Conservation (phyloP, 371 early-diverging fungal species). For the Paraphysoderma sedebokerense region DNA sequence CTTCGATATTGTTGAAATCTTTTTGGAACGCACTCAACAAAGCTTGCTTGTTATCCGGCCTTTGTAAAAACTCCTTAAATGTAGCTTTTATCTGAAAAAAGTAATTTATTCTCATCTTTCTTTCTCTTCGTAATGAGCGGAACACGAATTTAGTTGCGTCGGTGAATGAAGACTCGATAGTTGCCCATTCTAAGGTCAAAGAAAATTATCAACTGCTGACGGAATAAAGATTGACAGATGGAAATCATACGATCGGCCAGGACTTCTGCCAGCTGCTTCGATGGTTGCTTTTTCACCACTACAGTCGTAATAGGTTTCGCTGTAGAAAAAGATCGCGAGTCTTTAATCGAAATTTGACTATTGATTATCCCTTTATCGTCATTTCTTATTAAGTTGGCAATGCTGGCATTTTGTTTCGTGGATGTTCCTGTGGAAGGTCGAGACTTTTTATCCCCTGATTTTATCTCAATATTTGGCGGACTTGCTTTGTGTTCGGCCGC, state of each 20-base stretch:
- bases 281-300: slow-evolving; percentile 17
- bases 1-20: slow-evolving; percentile 31
- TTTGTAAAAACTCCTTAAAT: slow-evolving; percentile 21
- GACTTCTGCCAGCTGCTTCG: slow-evolving; percentile 23
- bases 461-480: too few species aligned
- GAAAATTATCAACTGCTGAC: background rate
- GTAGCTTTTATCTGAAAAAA: slow-evolving; percentile 21
- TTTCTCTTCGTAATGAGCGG: slow-evolving; percentile 23
- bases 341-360: too few species aligned
- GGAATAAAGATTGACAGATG: background rate
- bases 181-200: slow-evolving; percentile 24
- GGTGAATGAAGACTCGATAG: slow-evolving; percentile 26
- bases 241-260: slow-evolving; percentile 21
- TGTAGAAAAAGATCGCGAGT: too few species aligned
- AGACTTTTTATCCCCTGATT: too few species aligned
- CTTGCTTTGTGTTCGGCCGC: too few species aligned
- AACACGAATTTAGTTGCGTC: slow-evolving; percentile 29
- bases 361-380: too few species aligned
- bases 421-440: too few species aligned
- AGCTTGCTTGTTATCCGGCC: slow-evolving; percentile 28
- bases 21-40: slow-evolving; percentile 23
- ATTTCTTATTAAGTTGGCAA: too few species aligned
- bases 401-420: too few species aligned
- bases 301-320: too few species aligned
- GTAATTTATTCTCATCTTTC: slow-evolving; percentile 18